Evolutionary conservation across 1,284 basidiomycete genomes (phyloP).

Genomic region (Rugiboletus extremiorientalis): DNA sequence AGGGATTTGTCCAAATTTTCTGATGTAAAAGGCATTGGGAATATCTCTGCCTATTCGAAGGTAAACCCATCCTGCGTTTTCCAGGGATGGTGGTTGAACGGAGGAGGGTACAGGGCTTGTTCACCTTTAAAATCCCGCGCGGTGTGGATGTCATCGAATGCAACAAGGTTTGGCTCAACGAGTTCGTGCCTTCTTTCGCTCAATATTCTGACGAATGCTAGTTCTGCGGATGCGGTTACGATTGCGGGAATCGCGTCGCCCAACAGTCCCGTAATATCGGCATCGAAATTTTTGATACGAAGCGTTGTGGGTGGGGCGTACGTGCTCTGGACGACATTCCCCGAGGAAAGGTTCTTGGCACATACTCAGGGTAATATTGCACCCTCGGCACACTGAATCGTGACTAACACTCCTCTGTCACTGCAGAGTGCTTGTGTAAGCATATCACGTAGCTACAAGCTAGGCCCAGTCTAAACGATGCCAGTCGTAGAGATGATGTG

Average conservation of each 20-base stretch:
- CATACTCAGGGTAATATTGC: constrained; percentile 58
- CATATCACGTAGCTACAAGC: neutral
- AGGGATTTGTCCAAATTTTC: constrained; percentile 30
- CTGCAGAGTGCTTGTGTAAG: constrained; percentile 28
- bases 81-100: neutral
- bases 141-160: constrained; percentile 59
- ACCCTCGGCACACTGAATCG: neutral
- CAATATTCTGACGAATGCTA: constrained; percentile 19
- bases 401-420: constrained; percentile 2
- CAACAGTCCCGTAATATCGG: constrained; percentile 48
- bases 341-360: constrained; percentile 57
- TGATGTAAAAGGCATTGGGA: constrained; percentile 13
- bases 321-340: constrained; percentile 37
- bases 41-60: constrained; percentile 43
- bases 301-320: constrained; percentile 54
- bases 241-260: constrained; percentile 53
- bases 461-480: neutral
- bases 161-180: constrained; percentile 44
- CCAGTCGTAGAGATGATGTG: constrained; percentile 43
- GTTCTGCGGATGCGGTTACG: constrained; percentile 44
- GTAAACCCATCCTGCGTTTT: constrained; percentile 26
- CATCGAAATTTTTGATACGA: constrained; percentile 60
- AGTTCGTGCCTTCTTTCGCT: neutral
- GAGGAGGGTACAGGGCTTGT: constrained; percentile 44
- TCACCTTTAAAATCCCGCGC: constrained; percentile 43